Evolutionary conservation across 148 eudicot genomes (phyloP).

Genomic region (Euryodendron excelsum): DNA sequence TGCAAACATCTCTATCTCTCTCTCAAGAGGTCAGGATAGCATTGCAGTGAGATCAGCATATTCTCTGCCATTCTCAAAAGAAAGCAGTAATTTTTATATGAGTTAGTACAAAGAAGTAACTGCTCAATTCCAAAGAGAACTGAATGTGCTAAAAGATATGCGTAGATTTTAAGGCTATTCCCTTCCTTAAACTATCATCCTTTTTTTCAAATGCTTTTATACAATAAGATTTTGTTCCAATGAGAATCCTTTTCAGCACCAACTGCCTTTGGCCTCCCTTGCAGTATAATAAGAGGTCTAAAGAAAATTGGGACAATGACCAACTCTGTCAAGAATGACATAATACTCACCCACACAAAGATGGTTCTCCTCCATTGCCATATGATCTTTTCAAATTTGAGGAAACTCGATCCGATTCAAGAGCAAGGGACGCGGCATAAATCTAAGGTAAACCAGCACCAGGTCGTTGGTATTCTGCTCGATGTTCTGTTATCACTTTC

Average conservation of each 20-base stretch:
- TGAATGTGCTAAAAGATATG: neutral
- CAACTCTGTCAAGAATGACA: slow-evolving; percentile 27
- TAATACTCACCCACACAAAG: slow-evolving; percentile 36
- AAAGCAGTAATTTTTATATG: too few relatives aligned
- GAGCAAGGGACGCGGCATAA: slow-evolving; percentile 27
- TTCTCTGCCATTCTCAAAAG: too few relatives aligned
- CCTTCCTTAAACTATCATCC: neutral
- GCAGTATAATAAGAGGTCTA: slow-evolving; percentile 20
- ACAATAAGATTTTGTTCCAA: slow-evolving; percentile 15
- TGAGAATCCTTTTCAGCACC: neutral
- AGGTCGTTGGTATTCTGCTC: slow-evolving; percentile 28
- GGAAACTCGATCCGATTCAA: slow-evolving; percentile 41
- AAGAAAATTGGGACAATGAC: slow-evolving; percentile 23
- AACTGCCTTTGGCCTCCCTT: slow-evolving; percentile 3
- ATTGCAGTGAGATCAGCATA: too few relatives aligned
- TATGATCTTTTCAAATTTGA: slow-evolving; percentile 25
- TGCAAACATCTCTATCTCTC: too few relatives aligned
- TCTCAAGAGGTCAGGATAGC: too few relatives aligned
- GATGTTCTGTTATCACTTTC: slow-evolving; percentile 38
- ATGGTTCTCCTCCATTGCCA: slow-evolving; percentile 46
- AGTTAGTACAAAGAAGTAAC: neutral
- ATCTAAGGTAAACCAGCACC: slow-evolving; percentile 48
- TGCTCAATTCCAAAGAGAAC: too few relatives aligned
- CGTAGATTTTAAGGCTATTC: neutral
- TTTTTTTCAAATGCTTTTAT: neutral